Base-by-base conservation (phyloP, 257 asterid genomes). In the Solanum stenotomum region DNA sequence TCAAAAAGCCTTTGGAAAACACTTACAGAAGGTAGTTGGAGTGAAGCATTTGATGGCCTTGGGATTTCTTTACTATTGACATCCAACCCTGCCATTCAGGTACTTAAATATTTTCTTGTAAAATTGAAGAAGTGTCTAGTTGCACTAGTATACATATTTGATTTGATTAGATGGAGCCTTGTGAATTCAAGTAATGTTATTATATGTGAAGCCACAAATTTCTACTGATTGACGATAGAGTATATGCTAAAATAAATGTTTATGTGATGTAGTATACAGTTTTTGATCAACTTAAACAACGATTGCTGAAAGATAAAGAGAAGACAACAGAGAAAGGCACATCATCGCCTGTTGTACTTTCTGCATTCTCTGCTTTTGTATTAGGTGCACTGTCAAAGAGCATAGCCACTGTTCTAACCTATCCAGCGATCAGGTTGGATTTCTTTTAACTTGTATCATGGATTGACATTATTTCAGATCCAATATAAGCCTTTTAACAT, bases 11-110 rank as follows among this genome's bases (percentile, higher is more conserved):
- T 90, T 27, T 87, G 92, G 91, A 82, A 75, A 85, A 92, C 91
- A 72, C 90, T 90, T 12, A 90, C 92, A 14, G 92, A 92, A 87
- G 92, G 92, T 87, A 88, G 89, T 89, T 92, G 91, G 92, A 87
- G 75, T 77, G 94, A 89, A 79, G 91, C 92, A 84, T 92, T 89
- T 90, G 92, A 92, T 88, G 94, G 94, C 78, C 94, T 92, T 79
- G 94, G 94, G 65, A 90, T 92, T 78, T 92, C 94, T 40, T 89
- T 92, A 72, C 83, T 92, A 15, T 87, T 92, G 91, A 92, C 92
- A 34, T 92, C 94, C 65, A 92, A 92, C 87, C 94, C 94, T 78
- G 94, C 94, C 38, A 92, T 92, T 90, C 92, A 92, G 92, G 94
- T 92, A 88, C 71, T 44, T 74, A n/a, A 4, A 81, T 72, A 29